Conservation (phyloP, 495 filamentous ascomycete genomes). For the Penicillium fimorum region DNA sequence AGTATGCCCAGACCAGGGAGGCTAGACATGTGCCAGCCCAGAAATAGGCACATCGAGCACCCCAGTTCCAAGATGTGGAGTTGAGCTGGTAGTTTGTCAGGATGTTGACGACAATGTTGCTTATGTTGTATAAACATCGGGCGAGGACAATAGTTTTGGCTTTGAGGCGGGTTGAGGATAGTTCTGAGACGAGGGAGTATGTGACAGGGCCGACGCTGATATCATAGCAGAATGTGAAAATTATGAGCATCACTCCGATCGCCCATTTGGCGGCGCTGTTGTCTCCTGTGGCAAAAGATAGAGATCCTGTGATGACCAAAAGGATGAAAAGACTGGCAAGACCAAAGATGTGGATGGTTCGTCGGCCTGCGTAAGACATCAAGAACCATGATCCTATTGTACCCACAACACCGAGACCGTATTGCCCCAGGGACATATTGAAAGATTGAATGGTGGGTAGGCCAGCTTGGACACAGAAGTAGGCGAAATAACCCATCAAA, state of each 20-base stretch:
- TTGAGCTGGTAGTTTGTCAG: conserved; percentile 68
- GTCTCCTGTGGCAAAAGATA: conserved; percentile 55
- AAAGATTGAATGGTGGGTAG: conserved; percentile 55
- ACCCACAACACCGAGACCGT: conserved; percentile 63
- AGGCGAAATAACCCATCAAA: conserved; percentile 68
- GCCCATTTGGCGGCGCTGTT: conserved; percentile 29
- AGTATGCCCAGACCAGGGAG: conserved; percentile 64
- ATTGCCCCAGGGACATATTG: conserved; percentile 63
- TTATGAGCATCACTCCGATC: conserved; percentile 55
- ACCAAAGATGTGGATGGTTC: conserved; percentile 62
- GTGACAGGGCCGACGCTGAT: conserved; percentile 68
- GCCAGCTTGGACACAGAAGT: conserved; percentile 68
- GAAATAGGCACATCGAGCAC: conserved; percentile 65
- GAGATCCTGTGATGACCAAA: conserved; percentile 62
- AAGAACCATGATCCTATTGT: conserved; percentile 65
- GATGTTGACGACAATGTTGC: conserved; percentile 59
- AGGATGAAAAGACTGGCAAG: conserved; percentile 55
- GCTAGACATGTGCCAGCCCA: conserved; percentile 64
- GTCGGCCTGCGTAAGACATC: conserved; percentile 61
- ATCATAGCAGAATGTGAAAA: conserved; percentile 67
- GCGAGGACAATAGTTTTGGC: conserved; percentile 65
- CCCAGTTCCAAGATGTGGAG: conserved; percentile 64
- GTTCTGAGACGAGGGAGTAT: conserved; percentile 67
- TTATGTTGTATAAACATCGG: conserved; percentile 64
- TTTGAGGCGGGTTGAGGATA: conserved; percentile 63